Base-by-base conservation (phyloP, 345 rosid species). In the Euclidium syriacum region DNA sequence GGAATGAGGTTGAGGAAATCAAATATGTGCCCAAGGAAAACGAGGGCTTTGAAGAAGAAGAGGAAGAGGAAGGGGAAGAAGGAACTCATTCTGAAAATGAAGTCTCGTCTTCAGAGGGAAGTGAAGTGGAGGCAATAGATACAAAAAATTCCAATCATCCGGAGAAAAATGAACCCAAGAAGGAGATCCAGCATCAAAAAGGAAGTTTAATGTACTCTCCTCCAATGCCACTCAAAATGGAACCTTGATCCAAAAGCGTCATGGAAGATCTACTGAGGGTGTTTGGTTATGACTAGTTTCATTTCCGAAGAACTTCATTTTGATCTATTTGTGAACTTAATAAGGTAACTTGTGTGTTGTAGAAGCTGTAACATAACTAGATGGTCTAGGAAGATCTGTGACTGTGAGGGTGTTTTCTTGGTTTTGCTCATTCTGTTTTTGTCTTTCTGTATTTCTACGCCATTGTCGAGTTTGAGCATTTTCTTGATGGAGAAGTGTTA, bases 141-240 rank as follows among this genome's bases (percentile, higher is more conserved):
- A 48, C 43, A 17, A 52, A 62, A 58, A 19, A 42, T 23, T 20
- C 8, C 18, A 39, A 57, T 38, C 47, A 48, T 52, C 34, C 23
- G n/a, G 74, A 24, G 22, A 44, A 65, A 60, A 27, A 54, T 26
- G 52, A 72, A 33, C 22, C 51, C 7, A 32, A 44, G 29, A 54
- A 55, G 35, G 61, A 62, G 52, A 43, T 46, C 19, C 57, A 51
- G 29, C 62, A 41, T 77, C 55, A 64, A 59, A 72, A 65, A 43
- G 77, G 73, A 38, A 69, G 36, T 20, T 73, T 69, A 14, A 65
- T 71, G 68, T 78, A 74, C 57, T 76, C 90, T 64, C 83, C 96
- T 44, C 91, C 96, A 8, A 15, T 75, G 58, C 87, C 91, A 6
- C 78, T 79, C 55, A 85, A 85, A 80, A 88, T 83, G 89, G 91